phyloP scores from a whole-genome alignment of 2,329 filamentous ascomycete genomes.

The Dendryphion nanum region DNA sequence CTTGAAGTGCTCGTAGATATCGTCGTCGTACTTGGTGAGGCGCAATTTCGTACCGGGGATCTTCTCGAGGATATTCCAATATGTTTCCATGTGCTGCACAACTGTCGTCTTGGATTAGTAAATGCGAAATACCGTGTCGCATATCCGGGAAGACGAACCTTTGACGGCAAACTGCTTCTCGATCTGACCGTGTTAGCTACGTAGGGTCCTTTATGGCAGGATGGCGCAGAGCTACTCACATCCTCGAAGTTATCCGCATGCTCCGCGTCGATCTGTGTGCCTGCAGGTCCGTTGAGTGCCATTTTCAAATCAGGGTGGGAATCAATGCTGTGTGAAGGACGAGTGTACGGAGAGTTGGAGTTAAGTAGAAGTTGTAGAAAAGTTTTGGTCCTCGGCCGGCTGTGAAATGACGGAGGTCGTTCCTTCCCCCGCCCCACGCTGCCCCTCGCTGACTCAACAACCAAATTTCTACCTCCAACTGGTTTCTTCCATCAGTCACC shows the following conservation, averaged over 20 bases:
- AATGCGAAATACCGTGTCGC: conserved; percentile 16
- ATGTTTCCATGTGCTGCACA: conserved; percentile 94
- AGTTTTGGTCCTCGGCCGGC: too few relatives aligned
- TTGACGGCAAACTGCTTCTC: conserved; percentile 99
- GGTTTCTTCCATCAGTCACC: conserved; percentile 34
- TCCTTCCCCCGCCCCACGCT: conserved; percentile 1
- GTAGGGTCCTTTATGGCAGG: conserved; percentile 7
- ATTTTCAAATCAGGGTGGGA: neutral
- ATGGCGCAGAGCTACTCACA: conserved; percentile 45
- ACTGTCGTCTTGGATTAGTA: conserved; percentile 47
- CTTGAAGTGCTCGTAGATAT: conserved; percentile 88
- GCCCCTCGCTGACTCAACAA: conserved; percentile 37
- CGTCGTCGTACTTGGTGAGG: conserved; percentile 91
- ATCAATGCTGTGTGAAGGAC: neutral
- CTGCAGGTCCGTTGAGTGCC: conserved; percentile 13
- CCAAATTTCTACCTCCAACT: conserved; percentile 21
- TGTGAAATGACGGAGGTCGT: neutral
- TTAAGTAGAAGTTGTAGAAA: too few relatives aligned
- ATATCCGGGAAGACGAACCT: conserved; percentile 52
- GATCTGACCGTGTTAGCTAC: conserved; percentile 59
- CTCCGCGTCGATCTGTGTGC: conserved; percentile 46
- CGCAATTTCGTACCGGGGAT: conserved; percentile 84
- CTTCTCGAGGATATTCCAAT: conserved; percentile 93
- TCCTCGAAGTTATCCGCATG: conserved; percentile 69
- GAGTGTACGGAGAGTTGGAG: too few relatives aligned